These are phyloP conservation scores for Sclerotinia subarctica DNA, from an alignment of 2,329 filamentous ascomycete species.

Conservation along the genomic window DNA sequence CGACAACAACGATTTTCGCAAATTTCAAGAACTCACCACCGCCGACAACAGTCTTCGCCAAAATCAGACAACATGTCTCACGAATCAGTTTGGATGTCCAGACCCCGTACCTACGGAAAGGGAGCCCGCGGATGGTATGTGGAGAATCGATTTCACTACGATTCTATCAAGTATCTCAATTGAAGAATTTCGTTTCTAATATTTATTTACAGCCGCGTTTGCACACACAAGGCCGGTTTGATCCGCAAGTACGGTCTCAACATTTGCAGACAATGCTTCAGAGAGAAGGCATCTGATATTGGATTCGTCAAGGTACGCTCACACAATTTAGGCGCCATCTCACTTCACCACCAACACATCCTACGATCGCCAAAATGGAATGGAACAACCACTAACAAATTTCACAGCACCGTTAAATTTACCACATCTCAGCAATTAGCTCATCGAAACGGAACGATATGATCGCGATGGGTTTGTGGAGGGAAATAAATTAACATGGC, in stretches of 20 bases:
- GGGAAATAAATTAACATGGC: conserved; percentile 19
- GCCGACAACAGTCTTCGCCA: conserved; percentile 32
- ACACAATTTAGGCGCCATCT: neutral
- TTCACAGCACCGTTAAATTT: conserved; percentile 34
- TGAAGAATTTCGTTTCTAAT: conserved; percentile 23
- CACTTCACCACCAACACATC: neutral
- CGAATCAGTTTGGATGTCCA: conserved; percentile 99
- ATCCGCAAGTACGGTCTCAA: conserved; percentile 99
- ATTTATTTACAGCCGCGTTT: conserved; percentile 60
- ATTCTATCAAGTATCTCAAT: conserved; percentile 2
- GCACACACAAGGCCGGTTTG: conserved; percentile 96
- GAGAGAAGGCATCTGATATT: conserved; percentile 70
- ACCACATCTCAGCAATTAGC: conserved; percentile 12
- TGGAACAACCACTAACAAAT: conserved; percentile 14
- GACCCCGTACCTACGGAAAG: conserved; percentile 96
- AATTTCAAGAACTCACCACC: conserved; percentile 18
- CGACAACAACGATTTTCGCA: conserved; percentile 14
- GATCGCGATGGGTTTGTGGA: conserved; percentile 13
- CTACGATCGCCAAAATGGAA: neutral
- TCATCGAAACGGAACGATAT: conserved; percentile 17
- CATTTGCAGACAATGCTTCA: conserved; percentile 78
- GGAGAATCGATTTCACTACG: conserved; percentile 13
- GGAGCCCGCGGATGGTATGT: conserved; percentile 89
- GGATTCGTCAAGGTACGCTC: conserved; percentile 65
- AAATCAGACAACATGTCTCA: conserved; percentile 61